Base-by-base conservation (phyloP, 1,284 basidiomycete species). In the Sphaerobolus stellatus region DNA sequence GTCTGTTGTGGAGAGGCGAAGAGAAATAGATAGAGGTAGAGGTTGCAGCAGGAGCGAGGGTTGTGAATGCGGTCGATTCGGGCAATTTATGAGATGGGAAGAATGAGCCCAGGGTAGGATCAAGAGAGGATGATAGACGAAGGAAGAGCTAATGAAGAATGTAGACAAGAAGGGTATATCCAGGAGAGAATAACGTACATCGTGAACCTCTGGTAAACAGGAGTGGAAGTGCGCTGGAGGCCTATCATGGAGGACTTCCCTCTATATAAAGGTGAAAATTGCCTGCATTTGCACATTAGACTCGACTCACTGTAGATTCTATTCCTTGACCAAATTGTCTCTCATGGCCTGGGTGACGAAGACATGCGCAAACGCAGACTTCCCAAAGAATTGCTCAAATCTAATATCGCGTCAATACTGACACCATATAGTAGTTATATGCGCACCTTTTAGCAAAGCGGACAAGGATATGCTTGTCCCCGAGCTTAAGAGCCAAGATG, bases 261-360 rank as follows among this genome's bases (percentile, higher is more conserved):
- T 71, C 93, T 96, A 16, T 6, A 66, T 1, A 58, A n/a, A n/a
- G n/a, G n/a, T n/a, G n/a, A n/a, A n/a, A n/a, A n/a, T n/a, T n/a
- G n/a, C n/a, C n/a, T n/a, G n/a, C 45, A 41, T n/a, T n/a, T 6
- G 40, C 18, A n/a, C 18, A 41, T 20, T 14, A 43, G 36, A 38
- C n/a, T n/a, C 3, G 4, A 79, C 89, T 54, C 59, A 92, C 90
- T 83, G 71, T 11, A 98, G 74, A 47, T 82, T 69, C 92, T 94
- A 98, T 57, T 90, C 78, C 33, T 80, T 71, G 3, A 80, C 75
- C 27, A 99, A 76, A 60, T 79, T 76, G 40, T 87, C 78, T 50
- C 77, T 82, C 88, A 99, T 94, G 1, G 94, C 94, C 41, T 81
- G 72, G 0, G 97, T 98, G 6, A 99, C 97, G 68, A 98, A 98